These are phyloP conservation scores for Aphanomyces stellatus DNA, from an alignment of 352 stramenopile species.

Conservation along the genomic window DNA sequence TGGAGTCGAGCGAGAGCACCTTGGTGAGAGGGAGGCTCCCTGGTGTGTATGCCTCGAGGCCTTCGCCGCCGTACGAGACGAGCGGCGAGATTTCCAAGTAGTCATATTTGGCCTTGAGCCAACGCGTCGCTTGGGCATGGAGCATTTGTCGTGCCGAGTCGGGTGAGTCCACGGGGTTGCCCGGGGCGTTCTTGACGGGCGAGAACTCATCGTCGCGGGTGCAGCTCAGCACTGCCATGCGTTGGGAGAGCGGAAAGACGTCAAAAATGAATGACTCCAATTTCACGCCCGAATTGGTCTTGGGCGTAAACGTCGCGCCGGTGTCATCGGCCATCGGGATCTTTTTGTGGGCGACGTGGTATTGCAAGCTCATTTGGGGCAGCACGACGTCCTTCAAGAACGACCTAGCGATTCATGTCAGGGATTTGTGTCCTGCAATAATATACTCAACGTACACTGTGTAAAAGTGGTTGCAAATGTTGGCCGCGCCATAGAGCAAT, in stretches of 20 bases:
- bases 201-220: slow-evolving; percentile 88
- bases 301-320: slow-evolving; percentile 72
- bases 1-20: slow-evolving; percentile 35
- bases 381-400: slow-evolving; percentile 85
- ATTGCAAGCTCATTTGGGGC: slow-evolving; percentile 70
- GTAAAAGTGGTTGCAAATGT: slow-evolving; percentile 99
- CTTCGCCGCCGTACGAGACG: slow-evolving; percentile 83
- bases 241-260: slow-evolving; percentile 91
- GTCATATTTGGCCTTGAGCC: slow-evolving; percentile 33
- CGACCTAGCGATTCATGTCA: slow-evolving; percentile 25
- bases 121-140: slow-evolving; percentile 46
- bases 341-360: slow-evolving; percentile 97
- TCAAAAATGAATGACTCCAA: slow-evolving; percentile 99
- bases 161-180: slow-evolving; percentile 64
- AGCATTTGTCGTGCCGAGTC: slow-evolving; percentile 78
- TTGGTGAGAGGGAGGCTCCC: not conserved
- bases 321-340: slow-evolving; percentile 87
- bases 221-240: slow-evolving; percentile 92
- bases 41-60: slow-evolving; percentile 32
- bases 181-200: slow-evolving; percentile 88
- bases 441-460: slow-evolving; percentile 55
- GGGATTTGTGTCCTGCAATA: not conserved
- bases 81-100: slow-evolving; percentile 77
- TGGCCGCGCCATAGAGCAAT: slow-evolving; percentile 92
- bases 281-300: slow-evolving; percentile 93